phyloP scores from a whole-genome alignment of 495 filamentous ascomycete genomes.

The Penicillium desertorum region DNA sequence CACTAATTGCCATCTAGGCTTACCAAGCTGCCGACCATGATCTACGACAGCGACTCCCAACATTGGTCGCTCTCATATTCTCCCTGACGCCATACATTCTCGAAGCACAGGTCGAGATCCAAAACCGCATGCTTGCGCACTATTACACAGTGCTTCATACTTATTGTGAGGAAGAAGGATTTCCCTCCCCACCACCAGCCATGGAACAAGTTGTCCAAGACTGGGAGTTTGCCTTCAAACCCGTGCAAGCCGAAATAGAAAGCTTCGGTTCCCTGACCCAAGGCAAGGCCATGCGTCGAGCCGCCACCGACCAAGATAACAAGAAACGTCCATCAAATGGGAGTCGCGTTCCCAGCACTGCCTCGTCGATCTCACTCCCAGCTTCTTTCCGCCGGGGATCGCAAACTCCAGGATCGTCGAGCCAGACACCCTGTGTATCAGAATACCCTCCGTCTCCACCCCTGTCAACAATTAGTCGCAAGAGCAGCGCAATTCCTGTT shows the following conservation, averaged over 20 bases:
- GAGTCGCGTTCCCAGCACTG: slow-evolving; percentile 19
- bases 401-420: slow-evolving; percentile 24
- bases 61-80: slow-evolving; percentile 70
- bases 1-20: slow-evolving; percentile 49
- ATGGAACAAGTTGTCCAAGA: slow-evolving; percentile 68
- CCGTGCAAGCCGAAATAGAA: slow-evolving; percentile 70
- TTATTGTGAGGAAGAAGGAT: slow-evolving; percentile 69
- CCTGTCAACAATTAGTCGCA: slow-evolving; percentile 21
- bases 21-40: slow-evolving; percentile 82
- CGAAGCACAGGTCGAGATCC: slow-evolving; percentile 70
- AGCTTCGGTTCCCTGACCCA: slow-evolving; percentile 64
- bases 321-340: slow-evolving; percentile 32
- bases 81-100: slow-evolving; percentile 79
- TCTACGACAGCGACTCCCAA: slow-evolving; percentile 71
- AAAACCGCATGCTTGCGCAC: slow-evolving; percentile 78
- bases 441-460: slow-evolving; percentile 21
- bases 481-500: slow-evolving; percentile 4
- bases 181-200: slow-evolving; percentile 70
- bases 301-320: slow-evolving; percentile 52
- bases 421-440: slow-evolving; percentile 14
- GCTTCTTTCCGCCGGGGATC: slow-evolving; percentile 18
- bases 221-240: slow-evolving; percentile 67
- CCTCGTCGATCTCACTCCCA: slow-evolving; percentile 11
- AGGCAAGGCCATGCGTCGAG: slow-evolving; percentile 71
- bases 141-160: slow-evolving; percentile 82